phyloP scores from a whole-genome alignment of 1,284 basidiomycete species.

The Malassezia brasiliensis region DNA sequence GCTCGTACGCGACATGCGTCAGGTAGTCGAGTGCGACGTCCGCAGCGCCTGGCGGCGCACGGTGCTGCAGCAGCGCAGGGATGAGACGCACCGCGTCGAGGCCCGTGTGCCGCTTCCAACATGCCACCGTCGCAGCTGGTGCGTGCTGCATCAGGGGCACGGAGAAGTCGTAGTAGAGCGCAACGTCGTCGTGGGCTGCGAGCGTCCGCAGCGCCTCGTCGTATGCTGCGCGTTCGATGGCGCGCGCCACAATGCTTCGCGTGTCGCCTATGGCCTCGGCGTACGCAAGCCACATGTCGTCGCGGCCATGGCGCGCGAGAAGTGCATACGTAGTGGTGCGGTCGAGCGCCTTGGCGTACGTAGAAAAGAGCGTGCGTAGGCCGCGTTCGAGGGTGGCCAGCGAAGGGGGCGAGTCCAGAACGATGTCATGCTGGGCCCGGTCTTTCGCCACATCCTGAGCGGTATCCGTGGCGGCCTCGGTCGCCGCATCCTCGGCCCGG shows the following conservation, averaged over 20 bases:
- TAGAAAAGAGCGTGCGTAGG: neutral
- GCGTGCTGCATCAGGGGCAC: constrained; percentile 74
- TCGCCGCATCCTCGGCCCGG: constrained; percentile 67
- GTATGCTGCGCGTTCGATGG: constrained; percentile 86
- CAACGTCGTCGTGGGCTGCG: constrained; percentile 63
- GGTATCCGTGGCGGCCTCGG: too few species aligned
- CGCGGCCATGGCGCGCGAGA: constrained; percentile 82
- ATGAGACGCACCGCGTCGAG: constrained; percentile 76
- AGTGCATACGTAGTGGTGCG: constrained; percentile 77
- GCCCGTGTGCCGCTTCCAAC: constrained; percentile 72
- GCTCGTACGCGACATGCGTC: constrained; percentile 63
- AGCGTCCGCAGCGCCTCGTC: constrained; percentile 75
- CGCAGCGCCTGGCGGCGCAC: constrained; percentile 35
- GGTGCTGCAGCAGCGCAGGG: constrained; percentile 75
- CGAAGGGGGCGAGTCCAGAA: constrained; percentile 51
- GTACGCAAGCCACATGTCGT: constrained; percentile 82
- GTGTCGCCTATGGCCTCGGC: constrained; percentile 73
- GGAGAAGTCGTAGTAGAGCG: constrained; percentile 86
- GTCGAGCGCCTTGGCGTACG: constrained; percentile 65
- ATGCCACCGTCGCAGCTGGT: constrained; percentile 78
- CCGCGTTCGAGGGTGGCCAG: constrained; percentile 47
- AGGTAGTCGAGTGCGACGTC: constrained; percentile 56
- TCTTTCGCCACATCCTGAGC: neutral
- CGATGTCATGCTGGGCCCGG: neutral
- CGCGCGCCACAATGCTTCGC: constrained; percentile 79